Base-by-base conservation (phyloP, 352 stramenopile species). In the Aphanomyces stellatus region DNA sequence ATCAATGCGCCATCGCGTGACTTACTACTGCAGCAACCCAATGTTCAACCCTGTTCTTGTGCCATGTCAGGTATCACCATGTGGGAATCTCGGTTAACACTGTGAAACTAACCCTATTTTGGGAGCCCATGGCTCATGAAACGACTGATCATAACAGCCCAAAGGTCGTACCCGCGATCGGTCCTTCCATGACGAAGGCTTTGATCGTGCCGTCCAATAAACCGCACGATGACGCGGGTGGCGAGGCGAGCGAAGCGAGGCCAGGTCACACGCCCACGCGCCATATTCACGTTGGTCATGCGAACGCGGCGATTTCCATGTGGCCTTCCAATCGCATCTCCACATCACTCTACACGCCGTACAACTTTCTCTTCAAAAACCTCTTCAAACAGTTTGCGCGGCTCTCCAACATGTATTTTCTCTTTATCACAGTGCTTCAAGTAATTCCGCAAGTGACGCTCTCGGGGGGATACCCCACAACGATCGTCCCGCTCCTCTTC, bases 321-420 rank as follows among this genome's bases (percentile, higher is more conserved):
- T 46, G 41, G 27, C n/a, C 1, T 88, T 79, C 75, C 3, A 89
- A 89, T 55, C 68, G 71, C 11, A 70, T 88, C 55, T 87, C 77
- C 46, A 88, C 81, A 7, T 73, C 79, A 2, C 76, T 87, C 51
- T 88, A 89, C 56, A 83, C 81, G 15, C 59, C 71, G 13, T 76
- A 75, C 73, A 89, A 83, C 56, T 89, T 88, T 55, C 13, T 89
- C 0, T 69, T 79, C 24, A 89, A 89, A 56, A 89, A 89, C 59
- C 46, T 88, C 19, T 88, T 89, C 67, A 89, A 89, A 63, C 81
- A 89, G 69, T 89, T 88, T 56, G 81, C 76, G 3, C 87, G 90
- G 19, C 87, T 96, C 53, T 93, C 90, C 33, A 97, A 97, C 65
- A 61, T 95, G 37, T 97, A 97, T 74, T 97, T 97, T 60, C 73